phyloP scores from a whole-genome alignment of 2,329 filamentous ascomycete species.

The Onygena corvina region DNA sequence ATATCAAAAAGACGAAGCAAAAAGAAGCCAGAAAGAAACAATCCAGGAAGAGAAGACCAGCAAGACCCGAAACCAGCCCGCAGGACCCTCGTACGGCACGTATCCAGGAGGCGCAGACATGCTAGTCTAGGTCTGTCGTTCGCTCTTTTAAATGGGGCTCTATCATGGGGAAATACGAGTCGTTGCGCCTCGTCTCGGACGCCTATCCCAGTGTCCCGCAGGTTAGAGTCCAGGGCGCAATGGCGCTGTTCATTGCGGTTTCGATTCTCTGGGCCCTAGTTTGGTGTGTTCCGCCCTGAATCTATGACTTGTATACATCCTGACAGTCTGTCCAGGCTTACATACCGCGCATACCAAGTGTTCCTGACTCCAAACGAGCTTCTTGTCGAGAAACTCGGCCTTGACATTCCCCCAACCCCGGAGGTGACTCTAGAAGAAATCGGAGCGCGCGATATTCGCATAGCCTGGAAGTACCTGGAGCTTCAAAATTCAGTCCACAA shows the following conservation, averaged over 20 bases:
- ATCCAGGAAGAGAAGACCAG: too few relatives aligned
- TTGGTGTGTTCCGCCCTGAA: conserved; percentile 29
- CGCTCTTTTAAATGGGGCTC: conserved; percentile 1
- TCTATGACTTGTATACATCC: conserved; percentile 2
- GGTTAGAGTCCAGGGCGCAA: conserved; percentile 38
- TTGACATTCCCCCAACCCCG: conserved; percentile 84
- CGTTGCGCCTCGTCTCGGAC: conserved; percentile 35
- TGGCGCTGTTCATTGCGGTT: conserved; percentile 38
- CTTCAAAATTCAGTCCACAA: conserved; percentile 60
- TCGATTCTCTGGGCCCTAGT: conserved; percentile 40
- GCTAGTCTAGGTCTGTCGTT: background rate
- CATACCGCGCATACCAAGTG: conserved; percentile 76
- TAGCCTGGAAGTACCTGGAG: conserved; percentile 77
- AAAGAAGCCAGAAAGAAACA: too few relatives aligned
- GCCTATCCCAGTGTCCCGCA: conserved; percentile 36
- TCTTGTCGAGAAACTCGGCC: conserved; percentile 77
- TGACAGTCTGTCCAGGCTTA: conserved; percentile 47
- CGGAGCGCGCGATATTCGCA: conserved; percentile 69
- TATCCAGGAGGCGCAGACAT: background rate
- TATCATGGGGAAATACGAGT: conserved; percentile 34
- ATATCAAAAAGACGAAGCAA: too few relatives aligned
- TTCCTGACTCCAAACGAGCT: conserved; percentile 83
- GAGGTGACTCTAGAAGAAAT: conserved; percentile 85
- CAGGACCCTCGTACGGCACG: too few relatives aligned
- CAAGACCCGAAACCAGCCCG: too few relatives aligned